A percentile compares a stretch with the other conserved stretches of the same genome.
Conservation (phyloP, 192 early-diverging fungal genomes). For the Spizellomyces sp. region DNA sequence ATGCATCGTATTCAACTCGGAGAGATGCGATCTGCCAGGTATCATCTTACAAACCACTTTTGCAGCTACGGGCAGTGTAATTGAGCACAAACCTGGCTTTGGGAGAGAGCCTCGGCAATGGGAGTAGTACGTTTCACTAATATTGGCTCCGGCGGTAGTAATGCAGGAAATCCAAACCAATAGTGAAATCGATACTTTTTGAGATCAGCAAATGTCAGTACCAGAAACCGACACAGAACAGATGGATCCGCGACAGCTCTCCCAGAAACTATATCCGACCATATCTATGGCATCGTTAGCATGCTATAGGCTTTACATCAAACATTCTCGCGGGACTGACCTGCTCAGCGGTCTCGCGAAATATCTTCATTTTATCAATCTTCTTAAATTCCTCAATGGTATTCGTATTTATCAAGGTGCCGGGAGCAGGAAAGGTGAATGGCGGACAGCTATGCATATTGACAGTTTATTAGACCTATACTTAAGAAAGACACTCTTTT, state of each 20-base stretch:
- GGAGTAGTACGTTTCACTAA: constrained; percentile 26
- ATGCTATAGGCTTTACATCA: neutral
- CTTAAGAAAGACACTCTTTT: no score
- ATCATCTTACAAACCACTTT: neutral
- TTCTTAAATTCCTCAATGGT: constrained; percentile 91
- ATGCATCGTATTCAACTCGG: constrained; percentile 1
- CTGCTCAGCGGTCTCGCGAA: constrained; percentile 60
- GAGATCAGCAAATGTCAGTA: constrained; percentile 93
- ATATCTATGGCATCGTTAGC: constrained; percentile 52
- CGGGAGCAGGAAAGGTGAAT: constrained; percentile 47
- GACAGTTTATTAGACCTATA: no score
- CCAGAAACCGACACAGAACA: constrained; percentile 71
- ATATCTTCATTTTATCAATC: constrained; percentile 72
- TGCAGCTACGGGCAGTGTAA: no score
- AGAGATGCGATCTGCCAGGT: neutral
- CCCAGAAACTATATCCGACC: constrained; percentile 71
- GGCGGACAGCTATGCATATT: no score
- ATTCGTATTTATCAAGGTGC: constrained; percentile 84
- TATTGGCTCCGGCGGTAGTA: constrained; percentile 67
- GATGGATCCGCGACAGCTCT: constrained; percentile 61
- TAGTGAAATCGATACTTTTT: constrained; percentile 95
- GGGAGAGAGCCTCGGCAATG: constrained; percentile 38
- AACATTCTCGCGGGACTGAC: constrained; percentile 28
- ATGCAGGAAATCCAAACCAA: constrained; percentile 93
- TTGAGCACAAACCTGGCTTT: constrained; percentile 4